phyloP scores from a whole-genome alignment of 2,329 filamentous ascomycete genomes.

The Verticillium klebahnii region DNA sequence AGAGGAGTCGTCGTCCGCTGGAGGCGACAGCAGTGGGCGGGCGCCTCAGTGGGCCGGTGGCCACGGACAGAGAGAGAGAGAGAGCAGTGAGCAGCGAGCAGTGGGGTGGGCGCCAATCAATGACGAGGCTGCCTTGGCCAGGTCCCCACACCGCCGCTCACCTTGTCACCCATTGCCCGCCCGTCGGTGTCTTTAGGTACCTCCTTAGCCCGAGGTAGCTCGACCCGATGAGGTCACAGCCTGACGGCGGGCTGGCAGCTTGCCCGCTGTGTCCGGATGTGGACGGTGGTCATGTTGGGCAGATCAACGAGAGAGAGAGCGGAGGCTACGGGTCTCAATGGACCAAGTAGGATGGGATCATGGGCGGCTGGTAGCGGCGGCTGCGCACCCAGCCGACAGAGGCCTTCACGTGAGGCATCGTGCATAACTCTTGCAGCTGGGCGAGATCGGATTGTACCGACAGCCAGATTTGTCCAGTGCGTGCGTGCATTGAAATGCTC shows the following conservation, averaged over 20 bases:
- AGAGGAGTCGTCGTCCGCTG: conserved; percentile 3
- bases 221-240: not conserved
- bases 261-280: not conserved
- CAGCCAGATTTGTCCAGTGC: too few species aligned
- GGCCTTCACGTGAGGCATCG: too few species aligned
- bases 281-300: not conserved
- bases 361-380: too few species aligned
- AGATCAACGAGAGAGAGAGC: not conserved
- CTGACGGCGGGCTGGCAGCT: not conserved
- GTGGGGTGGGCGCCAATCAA: not conserved
- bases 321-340: too few species aligned
- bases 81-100: not conserved
- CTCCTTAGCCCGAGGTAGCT: not conserved
- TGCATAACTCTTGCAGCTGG: too few species aligned
- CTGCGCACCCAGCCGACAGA: too few species aligned
- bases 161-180: not conserved
- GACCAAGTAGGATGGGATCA: too few species aligned
- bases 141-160: not conserved
- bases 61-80: not conserved
- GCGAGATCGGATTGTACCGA: too few species aligned
- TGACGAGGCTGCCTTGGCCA: not conserved
- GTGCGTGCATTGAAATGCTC: too few species aligned
- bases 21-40: not conserved
- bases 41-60: not conserved
- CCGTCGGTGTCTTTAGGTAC: not conserved